Percentiles rank a stretch among this genome's conserved stretches.
phyloP scores from a whole-genome alignment of 139 green algal genomes.

The Coccomyxa sp. region DNA sequence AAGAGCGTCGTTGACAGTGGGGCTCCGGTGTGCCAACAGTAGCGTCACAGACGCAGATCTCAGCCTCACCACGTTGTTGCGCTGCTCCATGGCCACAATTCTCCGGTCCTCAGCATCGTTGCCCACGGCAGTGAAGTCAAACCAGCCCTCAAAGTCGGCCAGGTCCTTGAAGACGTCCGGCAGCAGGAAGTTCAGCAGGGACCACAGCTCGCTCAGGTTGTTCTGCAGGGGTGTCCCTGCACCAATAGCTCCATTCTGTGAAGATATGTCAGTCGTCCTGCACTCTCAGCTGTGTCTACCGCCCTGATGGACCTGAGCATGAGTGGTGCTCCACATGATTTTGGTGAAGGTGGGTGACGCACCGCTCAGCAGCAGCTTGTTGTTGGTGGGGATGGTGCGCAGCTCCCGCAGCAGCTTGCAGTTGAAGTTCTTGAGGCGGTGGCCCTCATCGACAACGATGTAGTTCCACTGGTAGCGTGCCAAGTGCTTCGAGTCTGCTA shows the following conservation, averaged over 20 bases:
- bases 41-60: too few species aligned
- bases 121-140: slow-evolving; percentile 64
- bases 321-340: background rate
- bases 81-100: slow-evolving; percentile 74
- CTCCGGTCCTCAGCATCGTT: slow-evolving; percentile 39
- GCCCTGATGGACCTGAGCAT: background rate
- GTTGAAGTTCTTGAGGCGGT: slow-evolving; percentile 96
- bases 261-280: background rate
- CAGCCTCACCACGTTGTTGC: slow-evolving; percentile 51
- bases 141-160: slow-evolving; percentile 89
- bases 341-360: background rate
- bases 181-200: slow-evolving; percentile 97
- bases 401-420: slow-evolving; percentile 94
- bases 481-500: slow-evolving; percentile 82
- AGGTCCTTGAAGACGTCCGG: slow-evolving; percentile 85
- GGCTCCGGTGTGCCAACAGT: too few species aligned
- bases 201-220: slow-evolving; percentile 97
- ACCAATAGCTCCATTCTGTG: background rate
- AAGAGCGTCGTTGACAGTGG: too few species aligned
- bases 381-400: slow-evolving; percentile 60
- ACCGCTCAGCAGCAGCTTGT: slow-evolving; percentile 94
- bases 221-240: slow-evolving; percentile 98
- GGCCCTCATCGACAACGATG: slow-evolving; percentile 91
- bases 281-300: background rate
- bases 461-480: slow-evolving; percentile 80